Evolutionary conservation across 176 grass and related monocot species (phyloP).

Genomic region (Oryza coarctata): DNA sequence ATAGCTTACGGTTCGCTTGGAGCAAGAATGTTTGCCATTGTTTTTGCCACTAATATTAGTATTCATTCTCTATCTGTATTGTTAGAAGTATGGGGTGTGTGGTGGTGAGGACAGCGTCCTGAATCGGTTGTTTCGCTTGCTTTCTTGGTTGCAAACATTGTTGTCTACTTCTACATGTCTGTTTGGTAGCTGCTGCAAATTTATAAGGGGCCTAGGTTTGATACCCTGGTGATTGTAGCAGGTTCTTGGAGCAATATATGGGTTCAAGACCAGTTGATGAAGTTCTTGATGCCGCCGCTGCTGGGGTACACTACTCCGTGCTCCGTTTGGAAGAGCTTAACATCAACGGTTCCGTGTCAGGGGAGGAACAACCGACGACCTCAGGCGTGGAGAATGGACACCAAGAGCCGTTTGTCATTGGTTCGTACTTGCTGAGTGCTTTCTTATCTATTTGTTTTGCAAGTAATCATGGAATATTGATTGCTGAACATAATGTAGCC

Average conservation of each 20-base stretch:
- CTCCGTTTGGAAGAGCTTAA: slow-evolving; percentile 45
- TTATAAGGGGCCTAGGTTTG: neutral
- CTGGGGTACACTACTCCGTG: slow-evolving; percentile 61
- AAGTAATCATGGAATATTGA: neutral
- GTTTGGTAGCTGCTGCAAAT: too few relatives aligned
- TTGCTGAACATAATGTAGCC: neutral
- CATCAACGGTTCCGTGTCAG: slow-evolving; percentile 10
- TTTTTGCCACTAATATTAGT: too few relatives aligned
- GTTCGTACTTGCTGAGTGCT: slow-evolving; percentile 34
- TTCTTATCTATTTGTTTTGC: neutral
- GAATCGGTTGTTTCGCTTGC: too few relatives aligned
- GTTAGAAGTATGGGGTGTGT: too few relatives aligned
- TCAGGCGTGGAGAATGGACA: slow-evolving; percentile 66
- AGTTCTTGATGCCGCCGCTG: slow-evolving; percentile 53
- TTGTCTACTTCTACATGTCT: too few relatives aligned
- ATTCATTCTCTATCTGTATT: too few relatives aligned
- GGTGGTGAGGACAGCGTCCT: too few relatives aligned
- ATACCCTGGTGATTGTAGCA: neutral
- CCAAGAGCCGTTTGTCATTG: slow-evolving; percentile 91
- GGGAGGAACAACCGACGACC: slow-evolving; percentile 59
- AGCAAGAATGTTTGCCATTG: too few relatives aligned
- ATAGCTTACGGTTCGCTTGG: too few relatives aligned
- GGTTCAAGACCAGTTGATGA: slow-evolving; percentile 66
- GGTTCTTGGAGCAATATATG: slow-evolving; percentile 38
- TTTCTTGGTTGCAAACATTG: too few relatives aligned